A percentile compares a stretch with the other conserved stretches of the same genome.
phyloP scores from a whole-genome alignment of 2,329 filamentous ascomycete genomes.

The Scytalidium sp. region DNA sequence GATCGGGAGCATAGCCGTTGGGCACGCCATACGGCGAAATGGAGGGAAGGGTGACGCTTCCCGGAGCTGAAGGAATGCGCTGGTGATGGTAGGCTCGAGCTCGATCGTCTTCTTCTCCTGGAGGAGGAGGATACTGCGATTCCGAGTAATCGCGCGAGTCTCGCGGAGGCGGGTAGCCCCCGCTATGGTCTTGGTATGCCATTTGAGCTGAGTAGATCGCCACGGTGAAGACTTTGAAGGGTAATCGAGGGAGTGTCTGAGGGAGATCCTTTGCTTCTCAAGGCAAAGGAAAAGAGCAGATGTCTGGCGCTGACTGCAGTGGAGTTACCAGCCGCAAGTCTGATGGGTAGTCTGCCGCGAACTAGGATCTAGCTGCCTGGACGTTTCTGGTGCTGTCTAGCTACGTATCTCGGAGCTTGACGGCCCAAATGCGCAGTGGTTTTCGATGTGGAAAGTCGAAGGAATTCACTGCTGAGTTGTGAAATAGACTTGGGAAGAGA shows the following conservation, averaged over 20 bases:
- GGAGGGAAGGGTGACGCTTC: slow-evolving; percentile 25
- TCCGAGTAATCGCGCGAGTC: slow-evolving; percentile 16
- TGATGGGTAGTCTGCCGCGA: too few species aligned
- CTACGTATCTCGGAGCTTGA: too few species aligned
- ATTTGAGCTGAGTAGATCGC: slow-evolving; percentile 26
- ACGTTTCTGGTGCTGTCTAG: too few species aligned
- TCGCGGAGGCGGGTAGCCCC: slow-evolving; percentile 25
- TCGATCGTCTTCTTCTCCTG: slow-evolving; percentile 30
- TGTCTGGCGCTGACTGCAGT: too few species aligned
- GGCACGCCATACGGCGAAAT: slow-evolving; percentile 27
- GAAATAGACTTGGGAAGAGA: too few species aligned
- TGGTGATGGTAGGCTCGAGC: slow-evolving; percentile 25
- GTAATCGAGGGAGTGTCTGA: not conserved
- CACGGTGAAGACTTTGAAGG: slow-evolving; percentile 17
- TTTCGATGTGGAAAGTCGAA: too few species aligned
- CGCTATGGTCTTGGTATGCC: slow-evolving; percentile 27
- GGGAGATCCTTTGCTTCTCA: not conserved
- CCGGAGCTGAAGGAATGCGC: slow-evolving; percentile 18
- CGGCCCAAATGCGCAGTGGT: too few species aligned
- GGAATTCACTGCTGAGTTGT: too few species aligned
- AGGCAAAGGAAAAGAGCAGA: too few species aligned
- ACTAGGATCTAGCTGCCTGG: too few species aligned
- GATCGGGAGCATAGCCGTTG: slow-evolving; percentile 22
- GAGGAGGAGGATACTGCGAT: slow-evolving; percentile 22
- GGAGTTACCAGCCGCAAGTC: too few species aligned